Evolutionary conservation across 176 grass and related monocot genomes (phyloP).

Genomic region (Thinopyrum elongatum): DNA sequence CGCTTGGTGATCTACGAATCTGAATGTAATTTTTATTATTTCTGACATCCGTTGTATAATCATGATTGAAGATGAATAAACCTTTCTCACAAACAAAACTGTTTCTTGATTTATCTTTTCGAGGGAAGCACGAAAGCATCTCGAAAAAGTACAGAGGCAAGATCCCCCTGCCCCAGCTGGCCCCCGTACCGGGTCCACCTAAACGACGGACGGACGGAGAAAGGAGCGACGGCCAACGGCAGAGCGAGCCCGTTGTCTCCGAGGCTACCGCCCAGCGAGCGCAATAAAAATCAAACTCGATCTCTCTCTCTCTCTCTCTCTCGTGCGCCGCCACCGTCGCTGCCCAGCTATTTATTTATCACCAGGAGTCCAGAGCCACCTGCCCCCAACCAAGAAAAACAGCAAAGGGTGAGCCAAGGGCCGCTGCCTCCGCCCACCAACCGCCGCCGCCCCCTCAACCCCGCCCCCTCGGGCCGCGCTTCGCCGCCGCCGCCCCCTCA

Average conservation of each 20-base stretch:
- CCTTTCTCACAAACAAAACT: no score
- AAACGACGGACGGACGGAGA: background rate
- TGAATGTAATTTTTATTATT: no score
- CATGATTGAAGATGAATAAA: no score
- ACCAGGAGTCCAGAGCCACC: background rate
- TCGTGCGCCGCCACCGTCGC: background rate
- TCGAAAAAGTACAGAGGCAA: no score
- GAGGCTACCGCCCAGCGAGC: background rate
- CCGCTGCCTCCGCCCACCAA: background rate
- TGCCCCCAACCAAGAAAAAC: background rate
- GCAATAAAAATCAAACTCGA: background rate
- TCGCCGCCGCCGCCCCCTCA: no score
- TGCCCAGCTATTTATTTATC: background rate
- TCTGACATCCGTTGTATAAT: no score
- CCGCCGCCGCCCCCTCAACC: no score
- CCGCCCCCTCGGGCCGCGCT: no score
- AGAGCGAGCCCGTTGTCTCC: background rate
- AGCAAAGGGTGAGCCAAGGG: background rate
- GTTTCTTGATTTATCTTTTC: no score
- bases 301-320: no score
- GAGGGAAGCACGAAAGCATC: no score
- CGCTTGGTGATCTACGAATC: no score
- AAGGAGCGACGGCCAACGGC: background rate
- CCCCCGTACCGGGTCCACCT: background rate
- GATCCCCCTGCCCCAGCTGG: background rate